Percentiles rank a stretch among this genome's conserved stretches.
Evolutionary conservation across 352 stramenopile genomes (phyloP).

Genomic region (Phytopythium boreale): DNA sequence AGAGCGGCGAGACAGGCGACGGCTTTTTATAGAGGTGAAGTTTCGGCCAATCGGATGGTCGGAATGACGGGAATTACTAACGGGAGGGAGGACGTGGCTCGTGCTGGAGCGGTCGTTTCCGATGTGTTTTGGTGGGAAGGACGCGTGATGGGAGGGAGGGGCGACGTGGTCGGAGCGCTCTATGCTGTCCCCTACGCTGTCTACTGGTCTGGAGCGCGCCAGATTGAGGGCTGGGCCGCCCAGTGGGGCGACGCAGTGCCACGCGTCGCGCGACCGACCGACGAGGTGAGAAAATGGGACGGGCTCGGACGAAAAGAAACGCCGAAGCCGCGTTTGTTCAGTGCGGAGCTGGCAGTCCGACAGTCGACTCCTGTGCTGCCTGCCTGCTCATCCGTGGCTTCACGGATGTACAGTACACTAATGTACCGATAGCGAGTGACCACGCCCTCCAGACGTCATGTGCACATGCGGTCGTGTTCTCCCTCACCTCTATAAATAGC

Average conservation of each 20-base stretch:
- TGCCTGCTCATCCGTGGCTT: no score
- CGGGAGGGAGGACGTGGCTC: neutral
- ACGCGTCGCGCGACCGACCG: neutral
- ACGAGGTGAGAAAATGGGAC: neutral
- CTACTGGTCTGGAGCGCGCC: neutral
- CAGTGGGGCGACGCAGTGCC: neutral
- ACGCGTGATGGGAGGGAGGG: neutral
- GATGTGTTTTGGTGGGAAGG: neutral
- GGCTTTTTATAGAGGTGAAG: neutral
- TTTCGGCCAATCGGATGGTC: neutral
- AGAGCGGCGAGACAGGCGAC: no score
- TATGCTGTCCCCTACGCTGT: neutral
- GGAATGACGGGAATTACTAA: neutral
- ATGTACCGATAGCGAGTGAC: no score
- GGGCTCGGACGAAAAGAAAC: conserved; percentile 1
- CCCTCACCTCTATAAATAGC: no score
- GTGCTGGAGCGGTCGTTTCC: neutral
- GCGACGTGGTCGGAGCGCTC: neutral
- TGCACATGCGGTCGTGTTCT: no score
- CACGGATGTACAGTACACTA: no score
- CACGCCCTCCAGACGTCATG: no score
- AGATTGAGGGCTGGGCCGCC: neutral
- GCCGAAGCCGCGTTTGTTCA: neutral
- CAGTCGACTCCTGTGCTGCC: no score
- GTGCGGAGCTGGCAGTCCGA: neutral